Evolutionary conservation across 768 basidiomycete species (phyloP), one percentile per base, ranked within the genome.

Genomic region (Plicaturopsis crispa): DNA sequence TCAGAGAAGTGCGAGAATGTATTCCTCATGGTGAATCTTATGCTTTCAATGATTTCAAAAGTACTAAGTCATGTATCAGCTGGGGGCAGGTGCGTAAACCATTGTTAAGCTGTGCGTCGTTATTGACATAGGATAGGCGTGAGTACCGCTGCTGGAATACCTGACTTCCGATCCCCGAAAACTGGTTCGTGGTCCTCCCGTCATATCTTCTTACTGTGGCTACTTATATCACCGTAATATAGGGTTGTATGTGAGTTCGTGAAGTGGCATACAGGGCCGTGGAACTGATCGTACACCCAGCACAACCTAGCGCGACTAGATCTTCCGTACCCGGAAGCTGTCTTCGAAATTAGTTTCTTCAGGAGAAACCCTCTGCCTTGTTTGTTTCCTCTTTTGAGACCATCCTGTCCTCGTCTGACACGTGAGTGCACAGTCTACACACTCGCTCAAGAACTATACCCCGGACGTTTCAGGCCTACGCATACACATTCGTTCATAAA

Each of bases 271-370:
- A 24, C 21, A 38, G 19, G 8, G 23, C 19, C 6, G 33, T 44
- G 34, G 14, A 28, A 8, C 14, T 28, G 26, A 28, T 28, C 33
- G n/a, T 19, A 33, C 53, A 90, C 86, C 75, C 84, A 8, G n/a
- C n/a, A n/a, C n/a, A 88, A 90, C 52, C 70, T 89, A 22, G 76
- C 80, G 19, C 68, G 78, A 44, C 60, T 90, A 31, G 82, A 83
- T 13, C 70, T 90, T 11, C 92, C 91, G n/a, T 79, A 84, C 50
- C 91, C 93, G 0, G 93, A 98, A 52, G 93, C 93, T 0, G 92
- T 97, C 21, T 98, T 98, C 50, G 87, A 97, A 48, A 84, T 98
- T 50, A 65, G 67, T 35, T 98, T 81, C 64, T 93, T 97, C 67
- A 68, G 76, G 47, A 53, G 61, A 31, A 86, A 88, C 44, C 91